These are phyloP conservation scores for Clitoria ternatea DNA, from an alignment of 306 rosid genomes.

Conservation along the genomic window DNA sequence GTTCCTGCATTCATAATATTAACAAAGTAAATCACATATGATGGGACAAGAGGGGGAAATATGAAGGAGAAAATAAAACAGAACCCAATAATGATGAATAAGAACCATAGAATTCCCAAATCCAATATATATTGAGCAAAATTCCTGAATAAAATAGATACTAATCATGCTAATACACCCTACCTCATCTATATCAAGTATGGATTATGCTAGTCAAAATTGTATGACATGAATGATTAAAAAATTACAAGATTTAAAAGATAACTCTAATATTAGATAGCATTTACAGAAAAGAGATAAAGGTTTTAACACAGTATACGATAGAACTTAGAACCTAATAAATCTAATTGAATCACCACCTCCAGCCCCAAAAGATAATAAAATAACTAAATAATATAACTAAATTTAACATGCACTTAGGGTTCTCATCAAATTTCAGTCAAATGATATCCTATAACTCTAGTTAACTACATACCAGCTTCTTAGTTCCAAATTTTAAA, in stretches of 20 bases:
- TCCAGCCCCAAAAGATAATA: not conserved
- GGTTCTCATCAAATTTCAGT: not conserved
- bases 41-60: not conserved
- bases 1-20: conserved; percentile 57
- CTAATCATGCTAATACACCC: not conserved
- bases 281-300: not conserved
- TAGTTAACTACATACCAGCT: conserved; percentile 11
- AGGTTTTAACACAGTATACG: not conserved
- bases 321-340: conserved; percentile 11
- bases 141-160: conserved; percentile 1
- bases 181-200: not conserved
- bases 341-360: not conserved
- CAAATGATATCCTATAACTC: too few species aligned
- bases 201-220: not conserved
- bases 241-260: not conserved
- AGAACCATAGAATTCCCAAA: conserved; percentile 11
- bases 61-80: conserved; percentile 1
- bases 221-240: conserved; percentile 5
- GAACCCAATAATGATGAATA: conserved; percentile 16
- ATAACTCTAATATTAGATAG: not conserved
- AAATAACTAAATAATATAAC: not conserved
- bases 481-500: conserved; percentile 12
- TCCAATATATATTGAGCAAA: conserved; percentile 19
- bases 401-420: conserved; percentile 2
- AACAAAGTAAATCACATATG: conserved; percentile 23